Evolutionary conservation across 225 moss, liverwort and hornwort genomes (phyloP).

Genomic region (Physcomitrium patens): DNA sequence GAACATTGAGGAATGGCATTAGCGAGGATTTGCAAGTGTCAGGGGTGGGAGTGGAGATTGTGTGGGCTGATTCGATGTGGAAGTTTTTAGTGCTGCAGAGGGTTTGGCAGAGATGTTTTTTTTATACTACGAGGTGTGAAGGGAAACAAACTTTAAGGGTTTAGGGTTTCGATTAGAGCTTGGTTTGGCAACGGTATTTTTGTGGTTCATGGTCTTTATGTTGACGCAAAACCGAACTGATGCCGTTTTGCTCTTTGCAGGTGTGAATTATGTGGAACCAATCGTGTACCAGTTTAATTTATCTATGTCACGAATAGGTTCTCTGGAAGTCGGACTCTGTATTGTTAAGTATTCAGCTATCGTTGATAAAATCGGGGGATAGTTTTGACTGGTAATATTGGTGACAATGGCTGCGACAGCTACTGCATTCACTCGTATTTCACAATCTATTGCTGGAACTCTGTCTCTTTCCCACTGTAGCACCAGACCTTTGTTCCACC

Average conservation of each 20-base stretch:
- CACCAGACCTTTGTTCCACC: slow-evolving; percentile 27
- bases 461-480: slow-evolving; percentile 31
- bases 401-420: slow-evolving; percentile 30
- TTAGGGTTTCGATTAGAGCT: neutral
- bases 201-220: neutral
- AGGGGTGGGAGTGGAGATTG: neutral
- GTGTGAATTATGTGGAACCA: neutral
- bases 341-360: neutral
- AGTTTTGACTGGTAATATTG: neutral
- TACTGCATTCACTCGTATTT: slow-evolving; percentile 37
- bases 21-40: neutral
- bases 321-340: neutral
- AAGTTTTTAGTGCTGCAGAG: neutral
- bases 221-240: neutral
- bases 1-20: neutral
- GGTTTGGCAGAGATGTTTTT: neutral
- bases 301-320: neutral
- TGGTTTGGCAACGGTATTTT: neutral
- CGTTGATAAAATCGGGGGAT: neutral
- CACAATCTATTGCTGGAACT: slow-evolving; percentile 45
- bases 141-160: neutral
- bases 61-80: neutral
- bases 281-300: neutral
- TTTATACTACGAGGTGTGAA: neutral
- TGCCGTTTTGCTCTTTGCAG: neutral